These are phyloP conservation scores for Lepidium didymum DNA, from an alignment of 345 rosid species.

Conservation along the genomic window DNA sequence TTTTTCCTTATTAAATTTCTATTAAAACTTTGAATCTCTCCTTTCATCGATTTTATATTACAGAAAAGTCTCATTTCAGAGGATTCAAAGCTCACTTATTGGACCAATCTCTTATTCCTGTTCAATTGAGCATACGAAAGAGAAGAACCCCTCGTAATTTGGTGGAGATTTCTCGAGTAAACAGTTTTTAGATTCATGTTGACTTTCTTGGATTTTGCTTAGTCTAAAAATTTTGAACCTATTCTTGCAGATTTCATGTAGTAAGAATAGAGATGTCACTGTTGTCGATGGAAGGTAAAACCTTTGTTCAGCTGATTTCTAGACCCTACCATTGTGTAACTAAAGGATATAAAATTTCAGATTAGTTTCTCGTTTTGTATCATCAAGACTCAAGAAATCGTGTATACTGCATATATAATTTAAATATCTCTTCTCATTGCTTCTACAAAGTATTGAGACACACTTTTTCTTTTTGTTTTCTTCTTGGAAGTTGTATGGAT, in stretches of 20 bases:
- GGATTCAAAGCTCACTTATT: slow-evolving; percentile 28
- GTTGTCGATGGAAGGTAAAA: slow-evolving; percentile 56
- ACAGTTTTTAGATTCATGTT: background rate
- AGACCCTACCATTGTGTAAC: background rate
- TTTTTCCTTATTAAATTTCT: background rate
- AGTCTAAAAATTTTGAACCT: background rate
- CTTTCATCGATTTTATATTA: background rate
- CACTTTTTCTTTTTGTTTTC: background rate
- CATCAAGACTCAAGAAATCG: background rate
- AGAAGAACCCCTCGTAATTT: slow-evolving; percentile 27
- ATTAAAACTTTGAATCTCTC: background rate
- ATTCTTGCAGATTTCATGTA: slow-evolving; percentile 40
- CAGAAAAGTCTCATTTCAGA: slow-evolving; percentile 36
- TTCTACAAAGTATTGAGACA: background rate
- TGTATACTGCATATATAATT: background rate
- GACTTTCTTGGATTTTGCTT: background rate
- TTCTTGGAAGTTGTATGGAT: slow-evolving; percentile 56
- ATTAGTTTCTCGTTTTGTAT: background rate
- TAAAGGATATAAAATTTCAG: background rate
- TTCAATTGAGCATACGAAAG: slow-evolving; percentile 29
- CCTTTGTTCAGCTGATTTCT: background rate
- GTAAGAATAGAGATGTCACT: slow-evolving; percentile 48
- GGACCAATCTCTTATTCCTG: slow-evolving; percentile 22
- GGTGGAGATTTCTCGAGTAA: background rate
- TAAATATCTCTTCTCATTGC: background rate